Base-by-base conservation (phyloP, 345 rosid genomes). In the Eucalyptus curtisii region DNA sequence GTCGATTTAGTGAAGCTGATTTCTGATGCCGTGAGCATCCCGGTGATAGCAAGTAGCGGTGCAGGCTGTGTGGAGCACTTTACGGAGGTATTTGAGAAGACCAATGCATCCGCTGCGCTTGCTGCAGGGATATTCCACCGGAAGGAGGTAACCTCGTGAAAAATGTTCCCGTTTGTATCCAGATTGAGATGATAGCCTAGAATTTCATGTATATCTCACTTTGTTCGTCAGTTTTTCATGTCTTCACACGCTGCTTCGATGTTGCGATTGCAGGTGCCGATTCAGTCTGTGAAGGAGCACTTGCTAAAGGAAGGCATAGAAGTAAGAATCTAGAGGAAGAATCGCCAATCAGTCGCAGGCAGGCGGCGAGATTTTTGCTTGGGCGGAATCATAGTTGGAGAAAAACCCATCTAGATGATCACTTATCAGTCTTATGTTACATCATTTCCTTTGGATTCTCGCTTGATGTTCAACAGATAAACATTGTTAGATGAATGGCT, bases 121-220 rank as follows among this genome's bases (percentile, higher is more conserved):
- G 99, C 99, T 88, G 99, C 99, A 2, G 99, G 99, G 88, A 98
- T 98, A 92, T 98, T 98, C 94, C 99, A 98, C 68, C 92, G 99
- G 86, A 95, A 98, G 90, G 99, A 97, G 97, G 99, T 97, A 93
- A 88, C 9, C 27, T n/a, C 14, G 25, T 7, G 1, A 19, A 88
- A 82, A 14, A 53, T 82, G 27, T 45, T 30, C 50, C 31, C 16
- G 0, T 79, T 37, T 17, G 10, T 48, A 61, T 42, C 16, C 49
- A 3, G 37, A 55, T 82, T 31, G 27, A 8, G 49, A 68, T 45
- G 50, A 85, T 31, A 17, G 61, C 48, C 81, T 20, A 50, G 9
- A 25, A 25, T 53, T n/a, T 88, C 44, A 5, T 33, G 57, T 10
- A 8, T 7, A 20, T 40, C 30, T 48, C 49, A n/a, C 44, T 33